Percentiles rank a stretch among this genome's conserved stretches.
These are phyloP conservation scores for Hawksworthiomyces lignivorus DNA, from an alignment of 2,329 filamentous ascomycete species.

Conservation along the genomic window DNA sequence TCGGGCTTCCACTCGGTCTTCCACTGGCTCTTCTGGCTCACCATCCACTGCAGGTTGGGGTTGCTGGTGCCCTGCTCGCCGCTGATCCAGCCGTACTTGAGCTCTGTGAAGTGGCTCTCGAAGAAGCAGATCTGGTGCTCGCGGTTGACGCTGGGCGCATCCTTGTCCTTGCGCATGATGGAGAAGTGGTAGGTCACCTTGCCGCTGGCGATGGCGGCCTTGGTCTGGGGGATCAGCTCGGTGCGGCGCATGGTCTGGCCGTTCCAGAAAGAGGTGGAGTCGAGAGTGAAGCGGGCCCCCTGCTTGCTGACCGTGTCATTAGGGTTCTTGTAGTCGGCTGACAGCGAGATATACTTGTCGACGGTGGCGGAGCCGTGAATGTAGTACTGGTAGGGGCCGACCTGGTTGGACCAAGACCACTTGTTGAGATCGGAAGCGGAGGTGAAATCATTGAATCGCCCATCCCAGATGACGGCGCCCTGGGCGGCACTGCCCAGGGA, in stretches of 20 bases:
- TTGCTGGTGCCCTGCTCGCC: constrained; percentile 38
- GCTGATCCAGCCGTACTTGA: constrained; percentile 59
- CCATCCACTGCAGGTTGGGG: constrained; percentile 56
- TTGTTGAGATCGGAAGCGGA: constrained; percentile 46
- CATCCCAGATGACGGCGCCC: constrained; percentile 46
- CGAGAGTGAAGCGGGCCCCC: constrained; percentile 62
- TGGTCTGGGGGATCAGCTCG: constrained; percentile 66
- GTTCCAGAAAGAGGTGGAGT: constrained; percentile 60
- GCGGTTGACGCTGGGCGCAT: constrained; percentile 52
- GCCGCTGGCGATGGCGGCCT: constrained; percentile 55
- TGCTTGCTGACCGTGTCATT: constrained; percentile 53
- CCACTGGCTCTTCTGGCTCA: constrained; percentile 54
- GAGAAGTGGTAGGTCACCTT: constrained; percentile 68
- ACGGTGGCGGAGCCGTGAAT: constrained; percentile 56
- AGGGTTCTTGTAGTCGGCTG: constrained; percentile 55
- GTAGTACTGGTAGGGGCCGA: constrained; percentile 68
- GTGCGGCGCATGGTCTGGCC: constrained; percentile 65
- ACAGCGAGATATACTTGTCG: constrained; percentile 55
- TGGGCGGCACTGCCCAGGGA: constrained; percentile 13
- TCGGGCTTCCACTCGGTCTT: constrained; percentile 51
- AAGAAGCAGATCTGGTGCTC: constrained; percentile 61
- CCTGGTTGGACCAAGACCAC: constrained; percentile 62
- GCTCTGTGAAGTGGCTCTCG: constrained; percentile 67
- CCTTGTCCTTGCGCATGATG: constrained; percentile 50
- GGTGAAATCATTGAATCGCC: constrained; percentile 54